Evolutionary conservation across 2,329 filamentous ascomycete species (phyloP).

Genomic region (Torrubiellomyces zombiae): DNA sequence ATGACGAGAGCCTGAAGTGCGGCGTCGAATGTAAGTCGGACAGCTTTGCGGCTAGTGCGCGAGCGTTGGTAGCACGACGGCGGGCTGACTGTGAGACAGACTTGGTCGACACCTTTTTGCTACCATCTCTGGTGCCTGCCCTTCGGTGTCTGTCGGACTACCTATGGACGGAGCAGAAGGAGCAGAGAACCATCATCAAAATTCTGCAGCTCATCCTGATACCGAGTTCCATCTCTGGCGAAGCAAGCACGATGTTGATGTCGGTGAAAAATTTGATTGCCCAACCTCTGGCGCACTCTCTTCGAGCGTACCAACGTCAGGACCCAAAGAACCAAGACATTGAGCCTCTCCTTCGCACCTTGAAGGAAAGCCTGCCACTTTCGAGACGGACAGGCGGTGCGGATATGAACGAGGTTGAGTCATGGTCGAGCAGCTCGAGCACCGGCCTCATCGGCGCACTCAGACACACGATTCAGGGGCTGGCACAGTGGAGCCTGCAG

Average conservation of each 20-base stretch:
- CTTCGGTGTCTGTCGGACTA: conserved; percentile 55
- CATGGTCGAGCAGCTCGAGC: conserved; percentile 41
- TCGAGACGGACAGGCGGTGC: conserved; percentile 45
- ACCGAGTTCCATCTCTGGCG: conserved; percentile 52
- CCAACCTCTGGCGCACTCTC: conserved; percentile 47
- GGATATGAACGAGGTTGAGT: conserved; percentile 49
- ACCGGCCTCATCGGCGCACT: conserved; percentile 42
- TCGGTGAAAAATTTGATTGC: conserved; percentile 58
- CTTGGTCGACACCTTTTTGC: conserved; percentile 60
- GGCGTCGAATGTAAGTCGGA: conserved; percentile 60
- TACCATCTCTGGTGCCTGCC: conserved; percentile 63
- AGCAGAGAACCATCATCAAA: conserved; percentile 52
- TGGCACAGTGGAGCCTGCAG: conserved; percentile 51
- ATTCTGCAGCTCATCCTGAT: conserved; percentile 58
- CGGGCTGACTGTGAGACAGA: conserved; percentile 25
- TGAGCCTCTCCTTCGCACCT: conserved; percentile 48
- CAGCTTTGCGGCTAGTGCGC: too few species aligned
- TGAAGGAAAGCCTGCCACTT: conserved; percentile 41
- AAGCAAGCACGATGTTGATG: conserved; percentile 53
- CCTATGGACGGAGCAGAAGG: conserved; percentile 48
- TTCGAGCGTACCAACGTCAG: conserved; percentile 48
- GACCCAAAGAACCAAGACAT: conserved; percentile 53
- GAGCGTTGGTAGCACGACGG: too few species aligned
- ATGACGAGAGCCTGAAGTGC: conserved; percentile 53
- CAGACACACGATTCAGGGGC: conserved; percentile 41